These are phyloP conservation scores for Sugiyamaella grinbergsii DNA, from an alignment of 1,139 yeast species.

Conservation along the genomic window DNA sequence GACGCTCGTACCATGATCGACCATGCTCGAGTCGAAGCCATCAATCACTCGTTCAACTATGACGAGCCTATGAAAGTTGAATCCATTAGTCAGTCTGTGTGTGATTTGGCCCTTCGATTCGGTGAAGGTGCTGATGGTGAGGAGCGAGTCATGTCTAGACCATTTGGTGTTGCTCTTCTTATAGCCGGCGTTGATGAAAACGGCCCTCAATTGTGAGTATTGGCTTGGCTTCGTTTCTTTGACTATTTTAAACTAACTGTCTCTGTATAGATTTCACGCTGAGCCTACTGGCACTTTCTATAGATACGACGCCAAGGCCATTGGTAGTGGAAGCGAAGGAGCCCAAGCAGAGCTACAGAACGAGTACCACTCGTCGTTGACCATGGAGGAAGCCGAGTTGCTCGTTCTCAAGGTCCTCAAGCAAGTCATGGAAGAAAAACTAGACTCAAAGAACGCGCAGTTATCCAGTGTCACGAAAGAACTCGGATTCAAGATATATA, in stretches of 20 bases:
- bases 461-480: slow-evolving; percentile 88
- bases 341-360: slow-evolving; percentile 98
- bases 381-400: slow-evolving; percentile 92
- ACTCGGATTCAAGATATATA: slow-evolving; percentile 83
- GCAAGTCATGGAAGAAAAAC: slow-evolving; percentile 99
- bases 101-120: slow-evolving; percentile 94
- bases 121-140: slow-evolving; percentile 99
- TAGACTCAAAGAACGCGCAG: slow-evolving; percentile 95
- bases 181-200: slow-evolving; percentile 95
- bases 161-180: slow-evolving; percentile 96
- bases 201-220: slow-evolving; percentile 75
- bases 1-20: slow-evolving; percentile 99
- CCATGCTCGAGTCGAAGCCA: slow-evolving; percentile 90
- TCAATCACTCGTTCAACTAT: slow-evolving; percentile 83
- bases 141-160: slow-evolving; percentile 96
- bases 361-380: slow-evolving; percentile 91
- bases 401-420: slow-evolving; percentile 86
- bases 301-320: slow-evolving; percentile 97
- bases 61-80: slow-evolving; percentile 94
- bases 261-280: slow-evolving; percentile 72
- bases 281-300: slow-evolving; percentile 99
- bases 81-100: slow-evolving; percentile 91
- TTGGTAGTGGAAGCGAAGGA: slow-evolving; percentile 98
- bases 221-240: neutral
- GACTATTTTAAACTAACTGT: slow-evolving; percentile 2